These are phyloP conservation scores for Phytophthora vignae DNA, from an alignment of 352 stramenopile species.

Conservation along the genomic window DNA sequence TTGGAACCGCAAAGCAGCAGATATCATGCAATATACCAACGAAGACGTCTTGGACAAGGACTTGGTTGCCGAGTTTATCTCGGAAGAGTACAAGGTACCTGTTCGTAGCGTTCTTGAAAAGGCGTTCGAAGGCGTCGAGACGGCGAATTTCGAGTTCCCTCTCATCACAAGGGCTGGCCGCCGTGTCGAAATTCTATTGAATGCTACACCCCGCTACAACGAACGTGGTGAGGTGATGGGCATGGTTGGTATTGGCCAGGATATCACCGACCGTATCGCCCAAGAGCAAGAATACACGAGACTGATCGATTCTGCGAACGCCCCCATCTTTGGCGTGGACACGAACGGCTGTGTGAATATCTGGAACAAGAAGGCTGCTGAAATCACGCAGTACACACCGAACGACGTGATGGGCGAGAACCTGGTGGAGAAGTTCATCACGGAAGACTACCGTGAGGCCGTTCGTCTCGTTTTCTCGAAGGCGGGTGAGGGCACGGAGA, in stretches of 20 bases:
- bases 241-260: slow-evolving; percentile 72
- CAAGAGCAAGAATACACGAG: slow-evolving; percentile 84
- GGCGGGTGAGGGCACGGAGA: slow-evolving; percentile 14
- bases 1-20: slow-evolving; percentile 67
- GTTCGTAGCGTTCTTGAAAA: slow-evolving; percentile 16
- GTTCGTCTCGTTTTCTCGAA: slow-evolving; percentile 26
- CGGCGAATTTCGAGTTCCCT: slow-evolving; percentile 14
- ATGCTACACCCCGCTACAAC: slow-evolving; percentile 55
- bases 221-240: slow-evolving; percentile 54
- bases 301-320: slow-evolving; percentile 67
- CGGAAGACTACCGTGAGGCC: slow-evolving; percentile 19
- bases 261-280: slow-evolving; percentile 80
- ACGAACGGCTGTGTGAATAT: slow-evolving; percentile 75
- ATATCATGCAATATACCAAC: slow-evolving; percentile 66
- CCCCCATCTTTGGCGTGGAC: slow-evolving; percentile 76
- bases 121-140: slow-evolving; percentile 1
- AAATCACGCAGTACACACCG: slow-evolving; percentile 55
- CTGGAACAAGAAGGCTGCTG: slow-evolving; percentile 48
- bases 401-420: slow-evolving; percentile 52
- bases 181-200: slow-evolving; percentile 47
- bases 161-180: slow-evolving; percentile 38
- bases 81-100: slow-evolving; percentile 34
- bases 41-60: slow-evolving; percentile 54
- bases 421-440: slow-evolving; percentile 26
- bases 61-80: slow-evolving; percentile 50